Percentiles rank a stretch among this genome's conserved stretches.
These are phyloP conservation scores for Phialemoniopsis sp. DNA, from an alignment of 2,329 filamentous ascomycete species.

Conservation along the genomic window DNA sequence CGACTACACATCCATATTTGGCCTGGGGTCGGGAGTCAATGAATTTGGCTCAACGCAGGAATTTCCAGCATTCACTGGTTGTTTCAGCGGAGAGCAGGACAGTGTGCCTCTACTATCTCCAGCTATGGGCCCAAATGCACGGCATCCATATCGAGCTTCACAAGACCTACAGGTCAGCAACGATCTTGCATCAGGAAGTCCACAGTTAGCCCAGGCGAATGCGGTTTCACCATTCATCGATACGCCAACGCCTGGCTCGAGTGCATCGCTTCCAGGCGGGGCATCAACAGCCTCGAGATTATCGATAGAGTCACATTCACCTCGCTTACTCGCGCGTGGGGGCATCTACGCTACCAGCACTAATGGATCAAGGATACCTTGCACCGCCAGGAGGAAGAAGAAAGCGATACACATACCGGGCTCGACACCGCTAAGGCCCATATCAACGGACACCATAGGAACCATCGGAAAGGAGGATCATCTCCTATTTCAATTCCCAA, in stretches of 20 bases:
- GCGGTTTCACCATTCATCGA: no score
- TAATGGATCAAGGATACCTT: slow-evolving; percentile 6
- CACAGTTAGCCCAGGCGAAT: no score
- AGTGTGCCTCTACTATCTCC: no score
- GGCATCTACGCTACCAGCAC: slow-evolving; percentile 9
- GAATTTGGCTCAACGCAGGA: no score
- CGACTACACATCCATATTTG: slow-evolving; percentile 11
- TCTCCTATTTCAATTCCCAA: background rate
- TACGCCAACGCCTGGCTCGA: no score
- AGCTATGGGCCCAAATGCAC: no score
- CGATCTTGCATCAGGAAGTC: no score
- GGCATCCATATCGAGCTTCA: no score
- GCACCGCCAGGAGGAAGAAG: slow-evolving; percentile 2
- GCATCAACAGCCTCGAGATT: background rate
- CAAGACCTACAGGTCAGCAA: no score
- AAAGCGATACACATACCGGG: background rate
- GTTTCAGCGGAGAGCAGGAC: no score
- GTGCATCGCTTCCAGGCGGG: background rate
- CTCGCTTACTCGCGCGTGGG: background rate
- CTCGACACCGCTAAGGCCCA: slow-evolving; percentile 1
- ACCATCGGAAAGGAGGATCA: background rate
- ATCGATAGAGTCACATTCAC: background rate
- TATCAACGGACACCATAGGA: background rate
- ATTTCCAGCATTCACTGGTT: no score
- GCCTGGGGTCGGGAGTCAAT: background rate